A percentile compares a stretch with the other conserved stretches of the same genome.
Conservation (phyloP, 2,329 filamentous ascomycete genomes). For the Stachybotrys echinatus region DNA sequence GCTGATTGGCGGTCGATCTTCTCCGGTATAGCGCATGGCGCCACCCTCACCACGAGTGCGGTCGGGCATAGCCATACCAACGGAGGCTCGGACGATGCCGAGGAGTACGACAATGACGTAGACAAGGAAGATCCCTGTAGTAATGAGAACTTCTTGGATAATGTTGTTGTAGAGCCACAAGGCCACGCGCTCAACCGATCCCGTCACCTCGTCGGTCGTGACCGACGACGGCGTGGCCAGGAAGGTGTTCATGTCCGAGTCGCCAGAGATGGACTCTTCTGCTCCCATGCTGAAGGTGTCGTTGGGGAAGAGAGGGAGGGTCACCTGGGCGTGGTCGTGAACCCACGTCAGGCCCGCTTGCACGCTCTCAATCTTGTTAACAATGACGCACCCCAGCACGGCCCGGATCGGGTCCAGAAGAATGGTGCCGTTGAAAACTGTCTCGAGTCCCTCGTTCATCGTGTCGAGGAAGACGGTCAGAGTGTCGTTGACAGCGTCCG, state of each 20-base stretch:
- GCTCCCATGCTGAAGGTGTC: conserved; percentile 82
- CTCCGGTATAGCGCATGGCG: conserved; percentile 25
- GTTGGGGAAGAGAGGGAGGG: conserved; percentile 71
- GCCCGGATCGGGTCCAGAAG: conserved; percentile 73
- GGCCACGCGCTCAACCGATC: conserved; percentile 66
- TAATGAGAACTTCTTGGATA: conserved; percentile 73
- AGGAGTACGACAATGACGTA: conserved; percentile 75
- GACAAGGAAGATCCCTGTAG: conserved; percentile 64
- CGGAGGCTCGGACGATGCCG: conserved; percentile 63
- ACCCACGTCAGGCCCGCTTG: conserved; percentile 93
- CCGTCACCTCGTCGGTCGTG: conserved; percentile 76
- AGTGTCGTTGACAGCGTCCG: conserved; percentile 76
- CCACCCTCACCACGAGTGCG: conserved; percentile 52
- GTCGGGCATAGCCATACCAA: conserved; percentile 54
- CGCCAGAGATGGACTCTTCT: conserved; percentile 50
- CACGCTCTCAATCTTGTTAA: conserved; percentile 77
- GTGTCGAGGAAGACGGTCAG: conserved; percentile 75
- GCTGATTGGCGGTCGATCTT: conserved; percentile 19
- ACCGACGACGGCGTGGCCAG: conserved; percentile 69
- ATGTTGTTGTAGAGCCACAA: conserved; percentile 63
- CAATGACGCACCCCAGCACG: conserved; percentile 81
- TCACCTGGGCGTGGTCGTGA: conserved; percentile 75
- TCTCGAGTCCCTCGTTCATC: conserved; percentile 68
- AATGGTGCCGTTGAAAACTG: conserved; percentile 75
- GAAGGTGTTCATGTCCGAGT: conserved; percentile 61